Base-by-base conservation (phyloP, 139 green algal genomes). In the Micromonas pusilla region DNA sequence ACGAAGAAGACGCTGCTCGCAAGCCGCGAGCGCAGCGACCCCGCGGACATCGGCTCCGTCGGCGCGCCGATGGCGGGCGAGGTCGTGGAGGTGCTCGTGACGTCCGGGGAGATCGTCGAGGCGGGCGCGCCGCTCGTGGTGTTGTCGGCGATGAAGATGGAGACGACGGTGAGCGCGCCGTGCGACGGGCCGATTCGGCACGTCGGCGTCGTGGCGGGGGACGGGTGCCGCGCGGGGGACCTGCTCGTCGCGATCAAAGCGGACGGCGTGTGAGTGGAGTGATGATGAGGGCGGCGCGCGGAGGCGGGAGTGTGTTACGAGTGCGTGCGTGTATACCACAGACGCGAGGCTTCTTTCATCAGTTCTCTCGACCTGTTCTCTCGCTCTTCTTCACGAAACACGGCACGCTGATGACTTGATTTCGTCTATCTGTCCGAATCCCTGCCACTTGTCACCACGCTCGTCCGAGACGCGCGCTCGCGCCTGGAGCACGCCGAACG, bases 111-210 rank as follows among this genome's bases (percentile, higher is more conserved):
- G 72, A 37, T 79, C 0, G 90, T 95, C 25, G 83, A 87, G 52
- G 90, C 93, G 26, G 93, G 93, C 3, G 84, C 93, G 85, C 60
- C 89, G 79, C 83, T 97, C 64, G 89, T 89, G 38, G 88, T 97
- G 70, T 85, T 97, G 82, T 88, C 72, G 31, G 93, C 93, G 16
- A 97, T 97, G 93, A 97, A 97, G 87, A 97, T 97, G 93, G 93
- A 97, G 86, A 97, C 93, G 0, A 87, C 85, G 6, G 89, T 97
- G n/a, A 86, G 83, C 20, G 88, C 91, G 32, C 91, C 92, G 0
- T 81, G 87, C 13, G 66, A 76, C 34, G 93, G 93, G 37, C 52
- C 23, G 34, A 9, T 81, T 9, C 52, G 76, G 66, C 76, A 81
- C 76, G 30, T 81, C 34, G 76, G 3, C 45, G 45, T 81, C 64